Percentiles rank a stretch among this genome's conserved stretches.
These are phyloP conservation scores for Flaveria sonorensis DNA, from an alignment of 129 eudicot genomes.

Conservation along the genomic window DNA sequence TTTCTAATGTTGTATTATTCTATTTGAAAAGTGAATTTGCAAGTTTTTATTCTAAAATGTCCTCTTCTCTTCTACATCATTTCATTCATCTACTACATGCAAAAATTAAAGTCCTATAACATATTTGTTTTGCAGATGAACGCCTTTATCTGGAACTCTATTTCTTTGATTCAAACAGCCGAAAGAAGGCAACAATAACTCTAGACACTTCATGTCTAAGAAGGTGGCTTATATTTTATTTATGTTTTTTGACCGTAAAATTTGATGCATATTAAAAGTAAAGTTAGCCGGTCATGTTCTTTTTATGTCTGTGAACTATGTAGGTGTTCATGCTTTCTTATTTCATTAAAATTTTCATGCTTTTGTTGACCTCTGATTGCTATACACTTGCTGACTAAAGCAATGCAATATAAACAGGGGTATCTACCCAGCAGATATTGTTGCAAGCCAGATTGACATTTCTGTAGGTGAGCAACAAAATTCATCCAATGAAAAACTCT, in stretches of 20 bases:
- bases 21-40: not conserved
- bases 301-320: constrained; percentile 1
- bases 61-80: no score
- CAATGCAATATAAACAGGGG: constrained; percentile 53
- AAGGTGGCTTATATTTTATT: constrained; percentile 44
- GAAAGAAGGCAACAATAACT: constrained; percentile 54
- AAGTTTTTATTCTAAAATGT: not conserved
- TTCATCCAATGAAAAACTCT: constrained; percentile 26
- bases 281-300: not conserved
- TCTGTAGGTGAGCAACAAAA: constrained; percentile 23
- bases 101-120: not conserved
- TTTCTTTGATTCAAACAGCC: constrained; percentile 54
- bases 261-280: not conserved
- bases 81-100: not conserved
- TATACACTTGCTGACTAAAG: constrained; percentile 23
- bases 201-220: constrained; percentile 74
- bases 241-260: not conserved
- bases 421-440: constrained; percentile 65
- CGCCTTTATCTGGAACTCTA: constrained; percentile 63
- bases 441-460: constrained; percentile 44
- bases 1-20: not conserved
- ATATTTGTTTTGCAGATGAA: constrained; percentile 50
- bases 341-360: not conserved
- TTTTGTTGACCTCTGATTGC: not conserved
- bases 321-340: not conserved